A percentile compares a stretch with the other conserved stretches of the same genome.
phyloP scores from a whole-genome alignment of 1,284 basidiomycete species.

The Coniophora puteana region DNA sequence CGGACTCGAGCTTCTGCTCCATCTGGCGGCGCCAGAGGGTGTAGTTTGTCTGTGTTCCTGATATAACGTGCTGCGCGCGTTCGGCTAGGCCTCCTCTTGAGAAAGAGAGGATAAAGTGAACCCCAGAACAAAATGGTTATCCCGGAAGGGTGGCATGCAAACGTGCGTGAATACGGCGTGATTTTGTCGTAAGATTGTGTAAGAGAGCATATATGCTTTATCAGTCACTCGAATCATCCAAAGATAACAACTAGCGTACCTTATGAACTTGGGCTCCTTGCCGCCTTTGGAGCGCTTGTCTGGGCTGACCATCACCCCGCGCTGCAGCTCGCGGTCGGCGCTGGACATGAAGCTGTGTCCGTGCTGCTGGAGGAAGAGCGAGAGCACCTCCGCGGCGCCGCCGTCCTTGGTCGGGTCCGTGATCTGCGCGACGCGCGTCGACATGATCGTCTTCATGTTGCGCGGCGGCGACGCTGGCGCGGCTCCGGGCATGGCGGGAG shows the following conservation, averaged over 20 bases:
- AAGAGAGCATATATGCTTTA: not conserved
- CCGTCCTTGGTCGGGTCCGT: slow-evolving; percentile 39
- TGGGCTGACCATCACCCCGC: slow-evolving; percentile 30
- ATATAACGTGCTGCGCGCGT: slow-evolving; percentile 36
- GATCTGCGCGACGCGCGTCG: slow-evolving; percentile 37
- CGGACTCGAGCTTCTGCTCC: slow-evolving; percentile 25
- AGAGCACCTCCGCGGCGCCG: slow-evolving; percentile 32
- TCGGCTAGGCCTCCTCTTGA: slow-evolving; percentile 51
- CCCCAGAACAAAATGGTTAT: not conserved
- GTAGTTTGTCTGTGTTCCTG: slow-evolving; percentile 37
- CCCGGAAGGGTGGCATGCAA: not conserved
- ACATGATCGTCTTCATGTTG: slow-evolving; percentile 38
- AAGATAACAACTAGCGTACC: slow-evolving; percentile 18
- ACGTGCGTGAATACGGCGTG: too few species aligned
- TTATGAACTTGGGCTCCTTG: slow-evolving; percentile 26
- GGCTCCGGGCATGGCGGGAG: slow-evolving; percentile 14
- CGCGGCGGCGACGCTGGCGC: slow-evolving; percentile 16
- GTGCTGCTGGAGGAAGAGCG: slow-evolving; percentile 35
- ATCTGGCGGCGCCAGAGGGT: slow-evolving; percentile 48
- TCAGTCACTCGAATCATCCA: too few species aligned
- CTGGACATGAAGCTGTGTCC: slow-evolving; percentile 27
- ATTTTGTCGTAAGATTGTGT: slow-evolving; percentile 21
- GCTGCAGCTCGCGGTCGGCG: slow-evolving; percentile 34
- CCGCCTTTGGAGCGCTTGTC: slow-evolving; percentile 22
- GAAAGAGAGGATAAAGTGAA: too few species aligned